Percentiles rank a stretch among this genome's conserved stretches.
Evolutionary conservation across 176 grass and related monocot species (phyloP).

Genomic region (Echinochloa phyllopogon): DNA sequence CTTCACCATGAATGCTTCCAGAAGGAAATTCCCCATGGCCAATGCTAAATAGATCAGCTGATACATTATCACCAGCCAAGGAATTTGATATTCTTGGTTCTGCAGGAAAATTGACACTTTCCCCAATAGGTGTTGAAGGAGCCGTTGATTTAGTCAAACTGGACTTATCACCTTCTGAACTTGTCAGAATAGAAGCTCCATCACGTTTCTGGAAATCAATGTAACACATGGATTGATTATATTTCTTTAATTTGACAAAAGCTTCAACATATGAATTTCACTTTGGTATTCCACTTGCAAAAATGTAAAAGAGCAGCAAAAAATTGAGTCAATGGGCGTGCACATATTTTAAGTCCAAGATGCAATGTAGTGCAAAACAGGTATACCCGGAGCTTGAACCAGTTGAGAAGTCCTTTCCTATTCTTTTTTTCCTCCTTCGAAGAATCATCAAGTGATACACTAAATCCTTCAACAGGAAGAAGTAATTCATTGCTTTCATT

Average conservation of each 20-base stretch:
- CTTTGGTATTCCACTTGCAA: conserved; percentile 10
- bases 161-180: conserved; percentile 88
- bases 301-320: not conserved
- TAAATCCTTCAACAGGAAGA: conserved; percentile 79
- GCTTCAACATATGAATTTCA: conserved; percentile 14
- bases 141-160: conserved; percentile 80
- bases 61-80: conserved; percentile 63
- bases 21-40: conserved; percentile 63
- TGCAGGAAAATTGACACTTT: conserved; percentile 70
- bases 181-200: conserved; percentile 64
- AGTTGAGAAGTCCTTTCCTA: conserved; percentile 94
- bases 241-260: conserved; percentile 14
- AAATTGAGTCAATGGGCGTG: not conserved
- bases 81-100: conserved; percentile 86
- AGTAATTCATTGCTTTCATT: conserved; percentile 85
- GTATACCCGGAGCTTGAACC: conserved; percentile 93
- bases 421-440: conserved; percentile 92
- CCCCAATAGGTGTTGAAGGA: conserved; percentile 85
- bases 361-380: conserved; percentile 12
- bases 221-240: conserved; percentile 8
- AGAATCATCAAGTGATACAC: conserved; percentile 80
- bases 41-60: conserved; percentile 72
- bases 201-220: conserved; percentile 70
- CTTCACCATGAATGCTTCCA: conserved; percentile 65
- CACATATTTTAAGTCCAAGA: not conserved